phyloP scores from a whole-genome alignment of 192 early-diverging fungal genomes.

The Rhizoclosmatium sp. region DNA sequence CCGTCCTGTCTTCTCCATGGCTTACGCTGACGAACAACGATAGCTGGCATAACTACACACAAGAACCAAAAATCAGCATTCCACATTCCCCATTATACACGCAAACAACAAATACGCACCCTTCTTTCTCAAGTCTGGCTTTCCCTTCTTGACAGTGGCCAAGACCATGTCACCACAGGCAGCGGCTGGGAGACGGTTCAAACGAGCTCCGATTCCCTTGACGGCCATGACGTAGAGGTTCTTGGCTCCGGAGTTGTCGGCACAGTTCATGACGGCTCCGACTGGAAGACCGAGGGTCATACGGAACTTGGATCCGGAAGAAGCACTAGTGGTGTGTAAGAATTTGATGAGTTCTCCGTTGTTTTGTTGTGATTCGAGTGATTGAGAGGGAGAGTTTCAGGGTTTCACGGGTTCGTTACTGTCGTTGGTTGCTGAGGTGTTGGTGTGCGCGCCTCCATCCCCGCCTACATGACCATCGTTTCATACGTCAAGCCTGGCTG shows the following conservation, averaged over 20 bases:
- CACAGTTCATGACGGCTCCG: conserved; percentile 99
- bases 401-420: not conserved
- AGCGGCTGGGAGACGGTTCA: conserved; percentile 97
- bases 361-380: not conserved
- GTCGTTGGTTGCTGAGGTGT: not conserved
- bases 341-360: not conserved
- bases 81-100: not conserved
- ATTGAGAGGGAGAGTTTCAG: not conserved
- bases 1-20: conserved; percentile 99
- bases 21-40: conserved; percentile 99
- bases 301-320: conserved; percentile 94
- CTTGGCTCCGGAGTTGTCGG: conserved; percentile 99
- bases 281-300: conserved; percentile 98
- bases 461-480: not conserved
- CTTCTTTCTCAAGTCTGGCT: conserved; percentile 99
- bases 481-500: not conserved
- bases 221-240: conserved; percentile 99
- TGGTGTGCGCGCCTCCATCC: not conserved
- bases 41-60: conserved; percentile 91
- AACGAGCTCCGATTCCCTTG: conserved; percentile 91
- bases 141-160: conserved; percentile 99
- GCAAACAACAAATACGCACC: conserved; percentile 61
- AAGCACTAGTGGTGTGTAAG: conserved; percentile 36
- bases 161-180: conserved; percentile 99
- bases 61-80: not conserved